Conservation (phyloP, 441 rosid genomes). For the Populus hybrid region DNA sequence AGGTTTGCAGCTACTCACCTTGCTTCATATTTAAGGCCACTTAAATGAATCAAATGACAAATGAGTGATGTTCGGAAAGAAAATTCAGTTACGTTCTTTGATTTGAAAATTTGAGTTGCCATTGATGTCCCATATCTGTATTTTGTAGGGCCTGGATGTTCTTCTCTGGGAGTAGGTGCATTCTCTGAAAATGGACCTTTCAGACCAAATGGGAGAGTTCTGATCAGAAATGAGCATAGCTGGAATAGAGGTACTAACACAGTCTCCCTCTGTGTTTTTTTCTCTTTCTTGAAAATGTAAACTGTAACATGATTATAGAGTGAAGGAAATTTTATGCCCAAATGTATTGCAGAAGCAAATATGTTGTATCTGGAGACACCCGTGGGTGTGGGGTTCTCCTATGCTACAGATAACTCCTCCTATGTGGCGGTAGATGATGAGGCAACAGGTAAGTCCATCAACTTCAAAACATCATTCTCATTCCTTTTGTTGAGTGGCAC, state of each 20-base stretch:
- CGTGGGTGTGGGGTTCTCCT: slow-evolving; percentile 94
- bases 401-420: slow-evolving; percentile 66
- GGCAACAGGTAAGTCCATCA: slow-evolving; percentile 60
- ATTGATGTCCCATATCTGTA: neutral
- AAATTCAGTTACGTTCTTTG: neutral
- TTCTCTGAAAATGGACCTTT: slow-evolving; percentile 96
- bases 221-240: slow-evolving; percentile 78
- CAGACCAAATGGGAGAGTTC: slow-evolving; percentile 68
- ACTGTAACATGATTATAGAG: neutral
- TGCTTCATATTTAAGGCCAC: slow-evolving; percentile 2
- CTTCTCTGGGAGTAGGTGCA: slow-evolving; percentile 95
- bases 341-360: slow-evolving; percentile 72
- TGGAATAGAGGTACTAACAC: slow-evolving; percentile 75
- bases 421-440: slow-evolving; percentile 72
- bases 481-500: neutral
- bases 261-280: neutral
- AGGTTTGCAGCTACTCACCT: slow-evolving; percentile 39
- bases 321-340: neutral
- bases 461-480: slow-evolving; percentile 2
- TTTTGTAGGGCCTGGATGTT: slow-evolving; percentile 88
- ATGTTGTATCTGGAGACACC: slow-evolving; percentile 95
- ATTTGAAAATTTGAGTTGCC: neutral
- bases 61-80: neutral
- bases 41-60: neutral
- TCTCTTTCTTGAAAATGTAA: neutral